A percentile compares a stretch with the other conserved stretches of the same genome.
phyloP scores from a whole-genome alignment of 768 basidiomycete species.

The Amanita jacksonii region DNA sequence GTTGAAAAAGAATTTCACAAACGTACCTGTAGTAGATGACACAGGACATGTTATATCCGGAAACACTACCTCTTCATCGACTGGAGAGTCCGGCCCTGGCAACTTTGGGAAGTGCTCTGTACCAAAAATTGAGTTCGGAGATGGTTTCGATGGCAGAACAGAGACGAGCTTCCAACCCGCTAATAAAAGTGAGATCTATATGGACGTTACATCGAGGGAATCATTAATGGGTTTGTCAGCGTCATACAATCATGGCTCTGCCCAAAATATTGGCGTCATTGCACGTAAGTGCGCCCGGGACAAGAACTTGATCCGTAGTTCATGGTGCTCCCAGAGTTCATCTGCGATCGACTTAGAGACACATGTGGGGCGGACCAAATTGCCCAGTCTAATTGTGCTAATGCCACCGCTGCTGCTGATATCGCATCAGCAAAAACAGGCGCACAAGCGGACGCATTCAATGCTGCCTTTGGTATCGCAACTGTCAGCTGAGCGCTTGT shows the following conservation, averaged over 20 bases:
- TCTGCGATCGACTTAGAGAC: slow-evolving; percentile 48
- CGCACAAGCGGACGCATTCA: slow-evolving; percentile 54
- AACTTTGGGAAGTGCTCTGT: slow-evolving; percentile 36
- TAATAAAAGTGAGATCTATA: slow-evolving; percentile 28
- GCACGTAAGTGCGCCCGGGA: slow-evolving; percentile 23
- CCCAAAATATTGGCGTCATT: slow-evolving; percentile 52
- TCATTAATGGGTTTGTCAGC: slow-evolving; percentile 15
- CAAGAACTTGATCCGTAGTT: not conserved
- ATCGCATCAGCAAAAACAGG: slow-evolving; percentile 34
- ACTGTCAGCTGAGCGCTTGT: slow-evolving; percentile 18
- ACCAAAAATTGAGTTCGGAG: slow-evolving; percentile 45
- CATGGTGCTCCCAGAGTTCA: slow-evolving; percentile 23
- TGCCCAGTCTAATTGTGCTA: slow-evolving; percentile 39
- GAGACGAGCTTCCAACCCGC: slow-evolving; percentile 48
- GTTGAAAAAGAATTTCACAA: slow-evolving; percentile 35
- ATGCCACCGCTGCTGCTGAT: slow-evolving; percentile 32
- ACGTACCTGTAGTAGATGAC: slow-evolving; percentile 27
- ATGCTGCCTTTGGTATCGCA: slow-evolving; percentile 43
- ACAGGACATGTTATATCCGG: slow-evolving; percentile 26
- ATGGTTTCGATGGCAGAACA: slow-evolving; percentile 42
- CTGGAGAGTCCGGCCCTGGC: slow-evolving; percentile 18
- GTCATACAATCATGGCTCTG: slow-evolving; percentile 48
- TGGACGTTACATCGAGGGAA: not conserved
- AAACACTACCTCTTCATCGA: slow-evolving; percentile 13
- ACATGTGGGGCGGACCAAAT: slow-evolving; percentile 43